Evolutionary conservation across 352 stramenopile genomes (phyloP).

Genomic region (Phytophthora ramorum): DNA sequence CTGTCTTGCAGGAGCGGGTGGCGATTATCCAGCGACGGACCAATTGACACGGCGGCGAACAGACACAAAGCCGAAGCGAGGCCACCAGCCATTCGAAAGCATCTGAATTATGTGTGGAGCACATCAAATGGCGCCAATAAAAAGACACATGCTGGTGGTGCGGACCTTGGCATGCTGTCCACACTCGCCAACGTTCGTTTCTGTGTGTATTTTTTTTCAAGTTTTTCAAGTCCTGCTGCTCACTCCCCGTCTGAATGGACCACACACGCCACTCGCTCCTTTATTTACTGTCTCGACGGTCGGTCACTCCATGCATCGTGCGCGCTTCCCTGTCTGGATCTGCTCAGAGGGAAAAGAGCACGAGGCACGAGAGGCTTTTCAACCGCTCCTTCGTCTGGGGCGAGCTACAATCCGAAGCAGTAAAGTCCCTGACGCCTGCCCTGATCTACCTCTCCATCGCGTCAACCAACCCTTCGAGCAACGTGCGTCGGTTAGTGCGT

Average conservation of each 20-base stretch:
- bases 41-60: slow-evolving; percentile 26
- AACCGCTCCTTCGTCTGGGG: slow-evolving; percentile 26
- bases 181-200: slow-evolving; percentile 12
- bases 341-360: slow-evolving; percentile 12
- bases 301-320: slow-evolving; percentile 23
- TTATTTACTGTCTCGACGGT: slow-evolving; percentile 40
- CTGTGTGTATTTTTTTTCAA: slow-evolving; percentile 40
- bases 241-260: slow-evolving; percentile 21
- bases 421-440: slow-evolving; percentile 13
- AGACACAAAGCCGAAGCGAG: slow-evolving; percentile 36
- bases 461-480: slow-evolving; percentile 14
- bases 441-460: slow-evolving; percentile 20
- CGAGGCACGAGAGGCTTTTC: slow-evolving; percentile 5
- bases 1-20: background rate
- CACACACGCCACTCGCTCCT: slow-evolving; percentile 23
- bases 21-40: slow-evolving; percentile 22
- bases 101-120: background rate
- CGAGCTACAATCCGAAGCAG: slow-evolving; percentile 24
- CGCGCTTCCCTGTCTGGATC: slow-evolving; percentile 10
- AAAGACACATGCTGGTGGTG: slow-evolving; percentile 9
- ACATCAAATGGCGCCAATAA: background rate
- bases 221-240: slow-evolving; percentile 30
- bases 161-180: background rate
- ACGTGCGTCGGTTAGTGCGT: slow-evolving; percentile 15
- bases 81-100: slow-evolving; percentile 35